Evolutionary conservation across 2,329 filamentous ascomycete genomes (phyloP), one percentile per base, ranked within the genome.

Genomic region (Helotiales sp.): DNA sequence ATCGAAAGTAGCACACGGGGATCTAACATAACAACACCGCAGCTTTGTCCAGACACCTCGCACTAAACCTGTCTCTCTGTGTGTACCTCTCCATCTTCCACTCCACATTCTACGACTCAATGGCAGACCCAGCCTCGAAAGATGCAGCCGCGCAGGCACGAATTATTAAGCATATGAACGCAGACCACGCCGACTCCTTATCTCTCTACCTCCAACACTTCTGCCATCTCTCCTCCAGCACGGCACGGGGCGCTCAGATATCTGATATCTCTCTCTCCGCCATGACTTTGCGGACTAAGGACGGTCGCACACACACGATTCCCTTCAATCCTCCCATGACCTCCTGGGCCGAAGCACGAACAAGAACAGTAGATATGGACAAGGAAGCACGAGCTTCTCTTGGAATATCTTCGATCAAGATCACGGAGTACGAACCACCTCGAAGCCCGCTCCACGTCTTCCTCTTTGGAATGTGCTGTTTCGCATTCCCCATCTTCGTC

Each of bases 161-260:
- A 58, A 87, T 91, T 72, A 83, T 93, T 69, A 79, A 79, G 31
- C 93, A 97, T 78, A 95, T 97, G 90, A 96, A 97, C 76, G 77
- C 78, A 42, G 89, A 93, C 73, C 93, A 96, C 75, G 77, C 81
- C 52, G 81, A 84, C 66, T 90, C 91, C 57, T 84, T 96, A 50
- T 77, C 82, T 57, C 81, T 88, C 70, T 96, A 93, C 74, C 83
- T 96, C n/a, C 86, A 86, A 63, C 83, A 91, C 73, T 91, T 86
- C 76, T 79, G 77, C 70, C 73, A 78, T 15, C 77, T 90, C 44
- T 81, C 86, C 15, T 69, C 80, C 7, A 73, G 75, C 59, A 75
- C 80, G 50, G 81, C 87, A 50, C 75, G 82, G 57, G 75, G 77
- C 19, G 84, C 89, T 19, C 74, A 77, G 36, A 77, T 96, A 63